Evolutionary conservation across 2,329 filamentous ascomycete genomes (phyloP), one percentile per base, ranked within the genome.

Genomic region (Calonectria hawksworthii): DNA sequence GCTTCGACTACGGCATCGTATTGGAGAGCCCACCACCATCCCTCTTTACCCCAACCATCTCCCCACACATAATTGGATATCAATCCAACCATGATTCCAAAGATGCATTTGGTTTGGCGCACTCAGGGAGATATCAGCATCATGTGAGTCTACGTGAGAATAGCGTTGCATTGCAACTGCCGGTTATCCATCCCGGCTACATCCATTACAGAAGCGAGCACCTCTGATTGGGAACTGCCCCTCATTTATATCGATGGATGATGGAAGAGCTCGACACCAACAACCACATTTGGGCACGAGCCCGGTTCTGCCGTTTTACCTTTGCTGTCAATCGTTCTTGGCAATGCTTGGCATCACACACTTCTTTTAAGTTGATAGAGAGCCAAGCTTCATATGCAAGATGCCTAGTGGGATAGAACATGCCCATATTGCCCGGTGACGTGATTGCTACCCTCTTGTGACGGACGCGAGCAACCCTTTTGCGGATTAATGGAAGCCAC

Each of bases 81-180:
- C 50, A 21, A 47, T 7, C n/a, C 36, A 28, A 26, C 34, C 18
- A 38, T 23, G 26, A 63, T 16, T 38, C 56, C 36, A 30, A 50
- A n/a, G 10, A 16, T 30, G 9, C 36, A 44, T 23, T 13, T 47
- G 11, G 21, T 47, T 54, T 44, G 26, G 26, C 28, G 38, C 30
- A 21, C 18, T 21, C n/a, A 18, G 21, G 41, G 36, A 8, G n/a
- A 23, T 30, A 11, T 52, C 30, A 32, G 28, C 52, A 28, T 63
- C 41, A 61, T 67, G 63, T 63, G 64, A 67, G 23, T 23, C 51
- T 38, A 9, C 47, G 51, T 38, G 30, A 59, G 38, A 32, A 23
- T 28, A 38, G 51, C 32, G 63, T 68, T 52, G 41, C 63, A 61
- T 72, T 50, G 51, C 28, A 72, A 72, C 23, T 68, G 70, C 70